These are phyloP conservation scores for Apiospora phragmitis DNA, from an alignment of 2,329 filamentous ascomycete genomes.

Conservation along the genomic window DNA sequence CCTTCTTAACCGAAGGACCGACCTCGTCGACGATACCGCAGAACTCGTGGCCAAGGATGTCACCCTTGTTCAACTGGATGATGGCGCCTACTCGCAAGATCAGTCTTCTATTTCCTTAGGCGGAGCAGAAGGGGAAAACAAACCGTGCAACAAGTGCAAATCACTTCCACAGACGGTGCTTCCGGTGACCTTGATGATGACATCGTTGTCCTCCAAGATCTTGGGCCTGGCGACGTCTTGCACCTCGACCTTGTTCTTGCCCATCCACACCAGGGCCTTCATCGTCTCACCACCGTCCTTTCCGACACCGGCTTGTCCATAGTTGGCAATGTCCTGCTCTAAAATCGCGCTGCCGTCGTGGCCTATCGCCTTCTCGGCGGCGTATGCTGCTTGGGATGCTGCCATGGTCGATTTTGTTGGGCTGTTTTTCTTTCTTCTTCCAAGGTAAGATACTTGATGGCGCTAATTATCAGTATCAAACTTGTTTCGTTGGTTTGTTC, in stretches of 20 bases:
- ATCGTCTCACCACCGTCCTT: conserved; percentile 55
- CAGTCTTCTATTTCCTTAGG: background rate
- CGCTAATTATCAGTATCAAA: background rate
- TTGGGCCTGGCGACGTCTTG: conserved; percentile 68
- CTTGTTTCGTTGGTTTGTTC: background rate
- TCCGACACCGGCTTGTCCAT: conserved; percentile 45
- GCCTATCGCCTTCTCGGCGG: conserved; percentile 66
- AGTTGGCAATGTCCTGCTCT: conserved; percentile 69
- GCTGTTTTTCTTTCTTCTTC: background rate
- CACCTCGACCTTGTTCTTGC: conserved; percentile 76
- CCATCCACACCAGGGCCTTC: conserved; percentile 81
- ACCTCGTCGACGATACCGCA: conserved; percentile 56
- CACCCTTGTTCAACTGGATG: conserved; percentile 60
- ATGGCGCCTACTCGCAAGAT: conserved; percentile 41
- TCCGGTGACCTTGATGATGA: conserved; percentile 77
- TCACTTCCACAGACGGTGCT: conserved; percentile 60
- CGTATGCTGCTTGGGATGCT: conserved; percentile 63
- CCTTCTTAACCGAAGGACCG: conserved; percentile 53
- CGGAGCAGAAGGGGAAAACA: conserved; percentile 8
- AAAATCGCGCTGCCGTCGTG: conserved; percentile 66
- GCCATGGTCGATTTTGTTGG: conserved; percentile 45
- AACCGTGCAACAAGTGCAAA: conserved; percentile 56
- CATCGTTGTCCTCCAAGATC: conserved; percentile 72
- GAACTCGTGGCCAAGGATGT: conserved; percentile 68
- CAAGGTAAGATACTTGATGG: background rate